These are phyloP conservation scores for Penicillium arizonense DNA, from an alignment of 495 filamentous ascomycete genomes.

Conservation along the genomic window DNA sequence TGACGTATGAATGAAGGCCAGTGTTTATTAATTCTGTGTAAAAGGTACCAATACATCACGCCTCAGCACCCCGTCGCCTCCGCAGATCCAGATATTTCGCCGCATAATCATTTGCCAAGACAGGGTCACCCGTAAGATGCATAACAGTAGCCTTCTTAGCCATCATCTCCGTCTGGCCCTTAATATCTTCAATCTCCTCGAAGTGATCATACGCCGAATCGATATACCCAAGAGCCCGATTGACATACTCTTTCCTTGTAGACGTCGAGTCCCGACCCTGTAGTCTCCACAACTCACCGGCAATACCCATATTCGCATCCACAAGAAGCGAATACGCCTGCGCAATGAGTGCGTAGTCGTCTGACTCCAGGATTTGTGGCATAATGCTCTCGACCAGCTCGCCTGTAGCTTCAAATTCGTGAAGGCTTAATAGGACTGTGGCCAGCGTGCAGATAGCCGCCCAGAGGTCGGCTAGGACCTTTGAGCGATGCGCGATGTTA, in stretches of 20 bases:
- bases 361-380: constrained; percentile 79
- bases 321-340: constrained; percentile 72
- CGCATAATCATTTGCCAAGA: constrained; percentile 72
- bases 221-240: constrained; percentile 63
- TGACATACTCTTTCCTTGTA: constrained; percentile 56
- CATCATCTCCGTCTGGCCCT: constrained; percentile 78
- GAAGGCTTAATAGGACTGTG: constrained; percentile 64
- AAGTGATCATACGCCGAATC: constrained; percentile 68
- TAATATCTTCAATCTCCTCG: constrained; percentile 69
- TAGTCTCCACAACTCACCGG: constrained; percentile 47
- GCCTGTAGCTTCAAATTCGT: constrained; percentile 71
- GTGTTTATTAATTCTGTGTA: neutral
- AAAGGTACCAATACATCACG: constrained; percentile 5
- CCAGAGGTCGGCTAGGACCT: constrained; percentile 74
- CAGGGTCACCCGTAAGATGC: constrained; percentile 68
- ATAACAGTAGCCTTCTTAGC: constrained; percentile 83
- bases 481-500: constrained; percentile 68
- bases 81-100: constrained; percentile 64
- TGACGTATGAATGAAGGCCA: too few species aligned
- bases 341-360: constrained; percentile 62
- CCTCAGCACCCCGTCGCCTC: constrained; percentile 26
- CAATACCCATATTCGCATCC: constrained; percentile 82
- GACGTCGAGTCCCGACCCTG: constrained; percentile 22
- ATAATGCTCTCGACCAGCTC: constrained; percentile 70
- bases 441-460: constrained; percentile 69